Base-by-base conservation (phyloP, 2,329 filamentous ascomycete genomes). In the Fusarium begoniae region DNA sequence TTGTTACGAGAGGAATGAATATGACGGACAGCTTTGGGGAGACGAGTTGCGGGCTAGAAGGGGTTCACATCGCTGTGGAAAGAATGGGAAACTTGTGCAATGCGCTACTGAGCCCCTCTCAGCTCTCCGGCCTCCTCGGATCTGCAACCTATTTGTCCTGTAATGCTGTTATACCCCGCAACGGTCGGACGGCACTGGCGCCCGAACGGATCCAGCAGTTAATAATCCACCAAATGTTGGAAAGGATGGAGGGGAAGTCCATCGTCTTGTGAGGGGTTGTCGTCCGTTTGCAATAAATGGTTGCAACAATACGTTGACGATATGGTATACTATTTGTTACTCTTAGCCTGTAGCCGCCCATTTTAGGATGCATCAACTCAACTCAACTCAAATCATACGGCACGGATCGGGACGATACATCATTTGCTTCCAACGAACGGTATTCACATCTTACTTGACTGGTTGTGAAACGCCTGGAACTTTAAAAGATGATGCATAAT, bases 121-220 rank as follows among this genome's bases (percentile, higher is more conserved):
- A 68, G 58, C 37, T 60, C 60, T 76, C 73, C 76, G 72, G 75
- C 41, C 63, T 65, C 56, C 53, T 78, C 76, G 76, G 76, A 72
- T 78, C 70, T 72, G 66, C 70, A 76, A 75, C 73, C 76, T 63
- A 77, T 78, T 78, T 78, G 76, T 75, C 72, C 63, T 75, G 60
- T 57, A 62, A 55, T 66, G 37, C 62, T 72, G 61, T 63, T 66
- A 68, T 74, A 77, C 76, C 77, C 77, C 77, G 76, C 76, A 78
- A 75, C 70, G 77, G 76, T 77, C 72, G 67, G 72, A 65, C 72
- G 77, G 76, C 69, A 75, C 66, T 75, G 76, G 74, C 66, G 75
- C 63, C 72, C 69, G 71, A 70, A 77, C 51, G 75, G 63, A 67
- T 72, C 76, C 72, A 75, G 64, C 59, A 73, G 51, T 54, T 37